Percentiles rank a stretch among this genome's conserved stretches.
These are phyloP conservation scores for Emergomyces africanus DNA, from an alignment of 2,329 filamentous ascomycete species.

Conservation along the genomic window DNA sequence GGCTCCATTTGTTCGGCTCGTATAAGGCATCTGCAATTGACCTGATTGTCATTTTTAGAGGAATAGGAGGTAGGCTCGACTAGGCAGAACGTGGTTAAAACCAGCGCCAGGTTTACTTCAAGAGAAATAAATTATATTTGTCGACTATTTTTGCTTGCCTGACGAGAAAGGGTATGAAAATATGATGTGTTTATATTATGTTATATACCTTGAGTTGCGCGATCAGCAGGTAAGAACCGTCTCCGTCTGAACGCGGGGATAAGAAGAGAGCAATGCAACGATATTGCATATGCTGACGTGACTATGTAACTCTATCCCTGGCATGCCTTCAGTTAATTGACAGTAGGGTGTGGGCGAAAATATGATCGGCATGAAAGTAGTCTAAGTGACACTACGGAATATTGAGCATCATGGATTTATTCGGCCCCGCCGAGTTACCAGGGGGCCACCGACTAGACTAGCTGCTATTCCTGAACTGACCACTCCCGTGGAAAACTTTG, in stretches of 20 bases:
- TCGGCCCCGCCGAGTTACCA: neutral
- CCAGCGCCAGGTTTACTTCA: neutral
- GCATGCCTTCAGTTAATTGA: neutral
- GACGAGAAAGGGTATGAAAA: neutral
- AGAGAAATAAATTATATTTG: neutral
- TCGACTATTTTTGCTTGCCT: neutral
- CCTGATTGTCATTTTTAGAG: neutral
- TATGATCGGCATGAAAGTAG: too few relatives aligned
- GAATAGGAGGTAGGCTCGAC: neutral
- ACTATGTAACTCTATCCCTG: neutral
- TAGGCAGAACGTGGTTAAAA: neutral
- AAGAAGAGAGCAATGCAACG: neutral
- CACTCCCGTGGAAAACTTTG: neutral
- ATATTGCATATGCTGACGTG: neutral
- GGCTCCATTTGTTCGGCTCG: slow-evolving; percentile 7
- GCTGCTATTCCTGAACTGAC: neutral
- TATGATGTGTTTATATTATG: too few relatives aligned
- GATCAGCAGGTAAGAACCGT: too few relatives aligned
- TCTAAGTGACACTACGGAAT: too few relatives aligned
- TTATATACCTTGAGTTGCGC: too few relatives aligned
- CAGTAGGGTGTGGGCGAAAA: neutral
- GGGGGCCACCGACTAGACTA: neutral
- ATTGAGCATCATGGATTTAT: neutral
- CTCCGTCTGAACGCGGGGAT: neutral
- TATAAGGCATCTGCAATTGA: neutral